These are phyloP conservation scores for Diplodia scrobiculata DNA, from an alignment of 2,329 filamentous ascomycete species.

Conservation along the genomic window DNA sequence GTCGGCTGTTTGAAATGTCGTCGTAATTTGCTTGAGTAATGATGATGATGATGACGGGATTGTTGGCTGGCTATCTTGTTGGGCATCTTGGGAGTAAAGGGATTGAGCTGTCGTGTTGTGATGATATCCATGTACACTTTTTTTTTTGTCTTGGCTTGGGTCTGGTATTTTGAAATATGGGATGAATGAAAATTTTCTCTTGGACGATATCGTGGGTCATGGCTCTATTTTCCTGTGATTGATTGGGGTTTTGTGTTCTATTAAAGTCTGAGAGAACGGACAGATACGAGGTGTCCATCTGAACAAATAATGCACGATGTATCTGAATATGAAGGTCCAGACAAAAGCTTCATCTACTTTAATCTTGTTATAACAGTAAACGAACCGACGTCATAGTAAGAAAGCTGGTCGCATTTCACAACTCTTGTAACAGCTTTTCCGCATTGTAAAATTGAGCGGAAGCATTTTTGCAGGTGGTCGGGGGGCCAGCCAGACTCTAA, in stretches of 20 bases:
- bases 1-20: neutral
- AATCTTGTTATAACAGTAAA: no score
- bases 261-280: neutral
- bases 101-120: neutral
- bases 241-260: neutral
- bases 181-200: neutral
- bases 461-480: neutral
- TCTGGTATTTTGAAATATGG: neutral
- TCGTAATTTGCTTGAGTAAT: no score
- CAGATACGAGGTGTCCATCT: neutral
- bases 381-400: no score
- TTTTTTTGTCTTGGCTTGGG: neutral
- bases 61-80: neutral
- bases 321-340: neutral
- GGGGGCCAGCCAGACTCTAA: neutral
- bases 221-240: neutral
- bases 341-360: no score
- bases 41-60: no score
- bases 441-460: neutral
- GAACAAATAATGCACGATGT: no score
- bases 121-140: slow-evolving; percentile 12
- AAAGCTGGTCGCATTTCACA: neutral
- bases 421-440: neutral
- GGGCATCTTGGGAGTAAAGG: neutral
- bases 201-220: neutral